phyloP scores from a whole-genome alignment of 768 basidiomycete species.

The Leccinum truebloodii region DNA sequence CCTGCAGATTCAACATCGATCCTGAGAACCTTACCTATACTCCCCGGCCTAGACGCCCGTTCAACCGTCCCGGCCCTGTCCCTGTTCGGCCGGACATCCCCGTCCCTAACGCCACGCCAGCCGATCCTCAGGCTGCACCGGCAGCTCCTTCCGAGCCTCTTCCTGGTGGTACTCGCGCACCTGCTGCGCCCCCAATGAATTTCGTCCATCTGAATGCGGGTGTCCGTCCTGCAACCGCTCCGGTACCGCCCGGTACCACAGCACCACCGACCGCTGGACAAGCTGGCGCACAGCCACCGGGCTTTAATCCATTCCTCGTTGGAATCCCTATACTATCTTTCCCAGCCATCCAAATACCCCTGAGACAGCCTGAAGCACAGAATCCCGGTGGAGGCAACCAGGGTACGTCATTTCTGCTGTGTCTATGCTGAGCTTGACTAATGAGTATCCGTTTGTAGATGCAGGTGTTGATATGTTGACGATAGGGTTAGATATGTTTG shows the following conservation, averaged over 20 bases:
- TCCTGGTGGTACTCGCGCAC: neutral
- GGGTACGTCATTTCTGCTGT: conserved; percentile 17
- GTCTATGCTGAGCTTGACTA: conserved; percentile 20
- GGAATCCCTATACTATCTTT: conserved; percentile 31
- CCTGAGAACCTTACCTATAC: conserved; percentile 68
- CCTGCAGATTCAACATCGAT: conserved; percentile 82
- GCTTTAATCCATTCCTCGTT: conserved; percentile 18
- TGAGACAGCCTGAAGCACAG: conserved; percentile 13
- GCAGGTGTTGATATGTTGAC: conserved; percentile 34
- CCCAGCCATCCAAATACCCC: conserved; percentile 28
- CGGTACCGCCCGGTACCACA: conserved; percentile 3
- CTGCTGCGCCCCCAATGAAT: conserved; percentile 4
- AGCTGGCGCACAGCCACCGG: conserved; percentile 5
- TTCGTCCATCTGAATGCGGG: neutral
- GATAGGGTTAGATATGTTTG: conserved; percentile 44
- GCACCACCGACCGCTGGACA: conserved; percentile 8
- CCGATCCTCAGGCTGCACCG: conserved; percentile 7
- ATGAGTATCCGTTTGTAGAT: conserved; percentile 13
- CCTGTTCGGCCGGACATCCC: conserved; percentile 10
- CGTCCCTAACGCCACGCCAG: conserved; percentile 17
- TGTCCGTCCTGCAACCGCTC: conserved; percentile 2
- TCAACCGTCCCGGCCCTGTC: conserved; percentile 16
- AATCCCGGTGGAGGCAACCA: conserved; percentile 19
- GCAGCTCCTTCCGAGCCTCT: conserved; percentile 9
- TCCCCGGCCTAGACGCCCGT: conserved; percentile 20